phyloP scores from a whole-genome alignment of 495 filamentous ascomycete genomes.

The Friedmanniomyces simplex region DNA sequence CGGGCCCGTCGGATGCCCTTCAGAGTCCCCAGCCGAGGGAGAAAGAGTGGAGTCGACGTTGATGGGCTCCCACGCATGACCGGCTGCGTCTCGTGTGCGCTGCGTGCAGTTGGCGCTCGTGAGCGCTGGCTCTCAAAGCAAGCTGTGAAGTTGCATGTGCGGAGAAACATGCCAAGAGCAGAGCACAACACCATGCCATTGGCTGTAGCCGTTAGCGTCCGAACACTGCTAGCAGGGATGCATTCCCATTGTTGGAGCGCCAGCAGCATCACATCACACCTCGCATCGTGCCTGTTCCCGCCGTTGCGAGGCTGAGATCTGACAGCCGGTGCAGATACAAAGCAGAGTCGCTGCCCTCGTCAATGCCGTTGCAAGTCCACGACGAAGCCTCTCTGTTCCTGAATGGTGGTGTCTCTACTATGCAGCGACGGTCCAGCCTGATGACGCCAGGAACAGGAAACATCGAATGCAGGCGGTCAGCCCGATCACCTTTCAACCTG shows the following conservation, averaged over 20 bases:
- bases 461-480: background rate
- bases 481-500: background rate
- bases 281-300: too few relatives aligned
- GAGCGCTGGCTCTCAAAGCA: background rate
- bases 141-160: background rate
- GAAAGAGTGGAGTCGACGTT: background rate
- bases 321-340: background rate
- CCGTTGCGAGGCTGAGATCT: too few relatives aligned
- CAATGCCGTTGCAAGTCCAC: background rate
- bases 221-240: background rate
- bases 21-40: background rate
- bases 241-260: background rate
- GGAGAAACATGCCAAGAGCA: background rate
- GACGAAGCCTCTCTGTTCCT: background rate
- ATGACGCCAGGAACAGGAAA: background rate
- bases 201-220: background rate
- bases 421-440: background rate
- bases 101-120: conserved; percentile 6
- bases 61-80: background rate
- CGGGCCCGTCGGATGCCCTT: background rate
- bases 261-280: conserved; percentile 4
- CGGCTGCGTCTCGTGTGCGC: conserved; percentile 4
- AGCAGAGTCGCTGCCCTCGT: background rate
- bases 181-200: background rate
- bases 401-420: background rate